Base-by-base conservation (phyloP, 163 green algal genomes). In the Coccomyxa subellipsoidea region DNA sequence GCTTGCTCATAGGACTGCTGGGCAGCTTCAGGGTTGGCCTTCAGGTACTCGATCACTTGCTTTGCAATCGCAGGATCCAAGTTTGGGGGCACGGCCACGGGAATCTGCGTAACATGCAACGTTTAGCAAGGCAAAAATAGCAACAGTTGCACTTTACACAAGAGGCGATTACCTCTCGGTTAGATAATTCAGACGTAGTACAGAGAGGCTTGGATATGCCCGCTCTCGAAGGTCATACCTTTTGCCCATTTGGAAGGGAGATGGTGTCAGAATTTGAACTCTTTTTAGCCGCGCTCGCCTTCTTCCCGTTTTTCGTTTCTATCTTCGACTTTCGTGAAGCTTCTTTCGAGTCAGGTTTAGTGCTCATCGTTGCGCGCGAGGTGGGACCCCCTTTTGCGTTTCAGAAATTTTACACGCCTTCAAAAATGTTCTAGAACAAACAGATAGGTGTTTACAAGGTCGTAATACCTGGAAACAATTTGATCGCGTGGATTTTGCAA, bases 31-130 rank as follows among this genome's bases (percentile, higher is more conserved):
- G 90, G 90, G 76, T 93, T 92, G 23, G 82, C 31, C 66, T 89
- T 87, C 72, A 93, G 83, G 84, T 90, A 92, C 3, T 89, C 84
- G 0, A 93, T 83, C 23, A 91, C 85, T 70, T 85, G 78, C 69
- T 84, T 36, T 1, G 82, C 86, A 39, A 88, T 78, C 1, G 79
- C 86, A 4, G 84, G 79, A 66, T 88, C 83, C 69, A 92, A 87
- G 73, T 86, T 86, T 6, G 88, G 88, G n/a, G 88, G 88, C 32
- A 88, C 80, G 15, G 71, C 83, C 23, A 91, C 85, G 21, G 88
- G 88, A 15, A 91, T 73, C 87, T 91, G 79, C 71, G 77, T 53
- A 9, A 38, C n/a, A 38, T 38, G 5, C 25, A 53, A 39, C n/a
- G 5, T 36, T 70, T 31, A 38, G 10, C 69, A 5, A 36, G 12